Conservation (phyloP, 441 rosid species). For the Gossypium davidsonii region DNA sequence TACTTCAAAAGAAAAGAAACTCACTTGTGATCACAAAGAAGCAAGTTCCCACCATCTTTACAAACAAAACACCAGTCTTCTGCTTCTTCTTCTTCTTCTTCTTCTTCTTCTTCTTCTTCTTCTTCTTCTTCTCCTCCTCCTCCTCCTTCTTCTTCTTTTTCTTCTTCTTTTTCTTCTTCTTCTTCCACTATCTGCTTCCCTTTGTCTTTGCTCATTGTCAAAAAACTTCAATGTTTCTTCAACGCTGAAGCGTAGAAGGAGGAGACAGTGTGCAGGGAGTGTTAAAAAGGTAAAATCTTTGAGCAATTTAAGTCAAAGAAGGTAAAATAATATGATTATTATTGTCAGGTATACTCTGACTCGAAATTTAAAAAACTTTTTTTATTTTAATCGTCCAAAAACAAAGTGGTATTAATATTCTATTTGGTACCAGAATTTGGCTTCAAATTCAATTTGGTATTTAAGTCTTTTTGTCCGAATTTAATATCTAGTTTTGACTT, state of each 20-base stretch:
- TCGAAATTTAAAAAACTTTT: no score
- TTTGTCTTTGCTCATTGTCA: background rate
- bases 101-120: conserved; percentile 16
- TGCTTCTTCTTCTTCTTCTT: background rate
- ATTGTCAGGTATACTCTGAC: no score
- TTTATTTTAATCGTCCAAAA: no score
- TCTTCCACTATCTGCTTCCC: background rate
- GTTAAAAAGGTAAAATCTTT: background rate
- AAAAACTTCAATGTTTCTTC: background rate
- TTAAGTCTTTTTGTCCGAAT: no score
- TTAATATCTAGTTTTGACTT: no score
- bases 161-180: conserved; percentile 20
- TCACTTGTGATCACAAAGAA: conserved; percentile 40
- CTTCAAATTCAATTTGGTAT: no score
- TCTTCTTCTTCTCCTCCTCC: conserved; percentile 15
- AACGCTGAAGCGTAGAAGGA: background rate
- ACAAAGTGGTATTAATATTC: no score
- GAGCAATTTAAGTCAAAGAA: background rate
- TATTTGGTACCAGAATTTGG: no score
- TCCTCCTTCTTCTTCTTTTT: conserved; percentile 16
- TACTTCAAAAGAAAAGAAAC: background rate
- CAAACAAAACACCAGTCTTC: conserved; percentile 45
- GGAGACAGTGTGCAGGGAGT: background rate
- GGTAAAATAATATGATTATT: no score
- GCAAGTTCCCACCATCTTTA: conserved; percentile 44